Evolutionary conservation across 345 rosid species (phyloP).

Genomic region (Ricinus communis): DNA sequence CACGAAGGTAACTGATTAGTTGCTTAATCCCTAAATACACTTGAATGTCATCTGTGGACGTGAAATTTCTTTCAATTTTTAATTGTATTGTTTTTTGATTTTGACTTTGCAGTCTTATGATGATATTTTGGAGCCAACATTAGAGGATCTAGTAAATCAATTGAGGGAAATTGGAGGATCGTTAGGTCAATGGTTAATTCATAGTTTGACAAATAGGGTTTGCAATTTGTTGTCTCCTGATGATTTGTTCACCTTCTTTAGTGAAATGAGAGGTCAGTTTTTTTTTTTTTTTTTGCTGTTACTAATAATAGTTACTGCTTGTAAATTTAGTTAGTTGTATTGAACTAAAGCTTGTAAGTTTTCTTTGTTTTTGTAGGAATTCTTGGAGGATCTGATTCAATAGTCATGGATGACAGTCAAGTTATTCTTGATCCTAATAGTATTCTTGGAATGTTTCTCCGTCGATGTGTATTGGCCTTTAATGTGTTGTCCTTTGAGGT

Average conservation of each 20-base stretch:
- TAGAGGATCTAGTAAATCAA: constrained; percentile 66
- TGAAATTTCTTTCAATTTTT: too few species aligned
- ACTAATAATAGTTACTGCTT: neutral
- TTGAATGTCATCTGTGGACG: too few species aligned
- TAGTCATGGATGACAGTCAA: constrained; percentile 69
- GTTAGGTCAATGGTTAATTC: constrained; percentile 64
- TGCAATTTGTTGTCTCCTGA: constrained; percentile 72
- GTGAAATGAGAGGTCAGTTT: constrained; percentile 72
- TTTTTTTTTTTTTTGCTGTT: neutral
- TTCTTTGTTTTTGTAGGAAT: constrained; percentile 42
- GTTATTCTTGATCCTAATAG: constrained; percentile 81
- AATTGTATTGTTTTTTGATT: neutral
- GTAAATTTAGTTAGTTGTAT: neutral
- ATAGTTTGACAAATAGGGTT: constrained; percentile 58
- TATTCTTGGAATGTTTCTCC: constrained; percentile 80
- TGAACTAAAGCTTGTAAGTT: neutral
- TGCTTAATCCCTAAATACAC: neutral
- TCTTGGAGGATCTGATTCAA: constrained; percentile 69
- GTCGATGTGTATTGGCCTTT: constrained; percentile 84
- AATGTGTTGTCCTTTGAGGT: constrained; percentile 85
- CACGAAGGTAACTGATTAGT: constrained; percentile 49
- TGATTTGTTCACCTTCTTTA: constrained; percentile 77
- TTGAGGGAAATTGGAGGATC: constrained; percentile 63
- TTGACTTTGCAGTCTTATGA: constrained; percentile 63
- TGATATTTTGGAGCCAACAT: constrained; percentile 76